phyloP scores from a whole-genome alignment of 2,329 filamentous ascomycete genomes.

The Dothistroma pini region DNA sequence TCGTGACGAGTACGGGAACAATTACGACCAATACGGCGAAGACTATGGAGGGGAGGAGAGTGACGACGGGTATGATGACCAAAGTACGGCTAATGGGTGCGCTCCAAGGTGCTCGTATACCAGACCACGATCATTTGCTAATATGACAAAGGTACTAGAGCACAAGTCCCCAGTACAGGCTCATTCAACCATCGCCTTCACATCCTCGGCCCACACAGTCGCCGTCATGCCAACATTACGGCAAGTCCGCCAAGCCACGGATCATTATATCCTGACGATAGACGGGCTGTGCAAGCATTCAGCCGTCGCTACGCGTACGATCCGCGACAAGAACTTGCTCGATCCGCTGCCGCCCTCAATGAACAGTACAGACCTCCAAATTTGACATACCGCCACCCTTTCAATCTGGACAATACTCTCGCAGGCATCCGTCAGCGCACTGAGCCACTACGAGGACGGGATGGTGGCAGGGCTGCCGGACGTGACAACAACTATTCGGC shows the following conservation, averaged over 20 bases:
- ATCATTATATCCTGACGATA: background rate
- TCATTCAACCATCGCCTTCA: constrained; percentile 13
- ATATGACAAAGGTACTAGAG: constrained; percentile 16
- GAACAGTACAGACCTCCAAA: constrained; percentile 2
- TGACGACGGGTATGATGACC: constrained; percentile 14
- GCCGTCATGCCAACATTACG: constrained; percentile 13
- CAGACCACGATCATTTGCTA: constrained; percentile 5
- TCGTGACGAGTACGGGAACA: background rate
- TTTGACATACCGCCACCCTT: constrained; percentile 20
- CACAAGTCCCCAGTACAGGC: background rate
- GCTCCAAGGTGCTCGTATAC: constrained; percentile 11
- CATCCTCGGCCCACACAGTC: constrained; percentile 12
- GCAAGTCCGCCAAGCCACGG: constrained; percentile 1
- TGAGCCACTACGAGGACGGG: background rate
- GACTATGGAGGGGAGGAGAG: constrained; percentile 2
- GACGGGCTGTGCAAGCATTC: background rate
- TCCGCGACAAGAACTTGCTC: background rate
- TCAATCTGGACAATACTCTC: constrained; percentile 23
- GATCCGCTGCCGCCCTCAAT: background rate
- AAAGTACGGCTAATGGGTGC: constrained; percentile 28
- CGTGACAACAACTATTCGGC: background rate
- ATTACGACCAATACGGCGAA: background rate
- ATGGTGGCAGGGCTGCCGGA: background rate
- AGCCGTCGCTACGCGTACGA: constrained; percentile 1
- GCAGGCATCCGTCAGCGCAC: constrained; percentile 14